Conservation (phyloP, 768 basidiomycete genomes). For the Lactarius deliciosus region DNA sequence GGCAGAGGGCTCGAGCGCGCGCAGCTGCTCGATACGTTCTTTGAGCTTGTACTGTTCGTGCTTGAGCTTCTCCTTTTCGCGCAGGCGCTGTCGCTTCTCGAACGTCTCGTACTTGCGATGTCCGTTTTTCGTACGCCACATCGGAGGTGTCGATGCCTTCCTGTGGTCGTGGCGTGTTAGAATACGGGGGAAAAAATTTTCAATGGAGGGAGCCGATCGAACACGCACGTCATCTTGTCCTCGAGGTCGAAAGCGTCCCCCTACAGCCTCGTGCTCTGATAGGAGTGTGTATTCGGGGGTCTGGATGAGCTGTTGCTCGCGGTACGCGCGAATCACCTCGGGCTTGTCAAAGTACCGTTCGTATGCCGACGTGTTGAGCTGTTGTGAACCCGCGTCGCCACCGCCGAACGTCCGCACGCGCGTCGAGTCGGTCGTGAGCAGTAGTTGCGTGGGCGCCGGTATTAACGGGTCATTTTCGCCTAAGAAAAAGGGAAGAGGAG, state of each 20-base stretch:
- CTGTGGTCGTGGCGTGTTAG: constrained; percentile 36
- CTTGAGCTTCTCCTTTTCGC: constrained; percentile 90
- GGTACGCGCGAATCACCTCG: constrained; percentile 69
- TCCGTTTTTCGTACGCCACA: constrained; percentile 72
- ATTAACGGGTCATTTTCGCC: constrained; percentile 74
- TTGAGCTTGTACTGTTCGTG: constrained; percentile 91
- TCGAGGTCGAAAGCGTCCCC: constrained; percentile 70
- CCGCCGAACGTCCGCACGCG: constrained; percentile 45
- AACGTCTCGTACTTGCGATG: constrained; percentile 86
- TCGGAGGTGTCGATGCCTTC: constrained; percentile 71
- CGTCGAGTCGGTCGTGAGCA: constrained; percentile 70
- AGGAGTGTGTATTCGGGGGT: constrained; percentile 66
- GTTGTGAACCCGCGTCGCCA: constrained; percentile 38
- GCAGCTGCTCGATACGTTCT: constrained; percentile 83
- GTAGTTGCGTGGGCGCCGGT: constrained; percentile 60
- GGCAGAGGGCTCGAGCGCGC: constrained; percentile 69
- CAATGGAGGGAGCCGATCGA: not conserved
- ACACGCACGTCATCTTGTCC: constrained; percentile 66
- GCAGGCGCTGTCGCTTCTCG: constrained; percentile 79
- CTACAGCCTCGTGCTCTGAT: constrained; percentile 52
- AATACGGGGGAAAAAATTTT: constrained; percentile 20
- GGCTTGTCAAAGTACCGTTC: constrained; percentile 77
- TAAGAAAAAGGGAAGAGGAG: constrained; percentile 33
- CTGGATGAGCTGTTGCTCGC: constrained; percentile 70
- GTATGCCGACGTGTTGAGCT: constrained; percentile 58